Evolutionary conservation across 768 basidiomycete genomes (phyloP).

Genomic region (Boletus eberwhitei): DNA sequence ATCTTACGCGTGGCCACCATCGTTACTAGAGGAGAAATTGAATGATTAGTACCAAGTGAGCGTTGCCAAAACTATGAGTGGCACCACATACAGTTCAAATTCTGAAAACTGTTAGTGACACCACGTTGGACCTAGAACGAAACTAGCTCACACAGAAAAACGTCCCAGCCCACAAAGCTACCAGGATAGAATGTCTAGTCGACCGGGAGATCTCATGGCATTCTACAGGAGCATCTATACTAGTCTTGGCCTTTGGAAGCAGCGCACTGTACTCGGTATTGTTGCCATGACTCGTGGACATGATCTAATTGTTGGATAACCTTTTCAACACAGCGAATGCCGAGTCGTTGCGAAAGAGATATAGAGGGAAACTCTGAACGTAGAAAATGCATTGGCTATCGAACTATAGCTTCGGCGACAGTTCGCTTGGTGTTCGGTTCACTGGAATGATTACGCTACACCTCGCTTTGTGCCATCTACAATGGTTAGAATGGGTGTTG

Average conservation of each 20-base stretch:
- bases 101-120: background rate
- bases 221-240: conserved; percentile 26
- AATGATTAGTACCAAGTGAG: background rate
- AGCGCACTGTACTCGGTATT: conserved; percentile 25
- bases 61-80: background rate
- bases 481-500: too few relatives aligned
- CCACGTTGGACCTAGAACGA: too few relatives aligned
- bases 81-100: conserved; percentile 7
- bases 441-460: background rate
- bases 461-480: too few relatives aligned
- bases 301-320: background rate
- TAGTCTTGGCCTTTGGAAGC: conserved; percentile 6
- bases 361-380: background rate
- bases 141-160: conserved; percentile 58
- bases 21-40: conserved; percentile 7
- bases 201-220: conserved; percentile 57
- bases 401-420: background rate
- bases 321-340: background rate
- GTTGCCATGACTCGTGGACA: background rate
- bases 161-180: conserved; percentile 62
- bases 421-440: background rate
- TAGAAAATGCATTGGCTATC: background rate
- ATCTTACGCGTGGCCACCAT: conserved; percentile 22
- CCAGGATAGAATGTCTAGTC: conserved; percentile 57
- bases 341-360: background rate